phyloP scores from a whole-genome alignment of 2,329 filamentous ascomycete species.

The Cordyceps cicadae region DNA sequence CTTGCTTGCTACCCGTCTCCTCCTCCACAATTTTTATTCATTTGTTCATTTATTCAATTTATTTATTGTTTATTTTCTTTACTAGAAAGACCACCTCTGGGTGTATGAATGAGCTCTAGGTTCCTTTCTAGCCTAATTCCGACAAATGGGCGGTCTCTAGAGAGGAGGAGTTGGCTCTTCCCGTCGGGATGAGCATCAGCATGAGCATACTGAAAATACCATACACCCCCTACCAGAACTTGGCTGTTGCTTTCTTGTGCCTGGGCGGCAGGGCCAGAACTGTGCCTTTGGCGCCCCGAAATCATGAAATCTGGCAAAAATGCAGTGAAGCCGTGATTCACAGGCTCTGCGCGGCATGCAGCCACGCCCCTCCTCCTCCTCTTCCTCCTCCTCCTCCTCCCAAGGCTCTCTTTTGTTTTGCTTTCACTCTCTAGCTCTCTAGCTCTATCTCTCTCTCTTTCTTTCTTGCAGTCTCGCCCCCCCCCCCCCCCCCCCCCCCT shows the following conservation, averaged over 20 bases:
- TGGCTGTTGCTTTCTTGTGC: background rate
- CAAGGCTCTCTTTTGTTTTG: too few species aligned
- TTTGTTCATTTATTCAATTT: background rate
- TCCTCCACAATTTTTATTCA: background rate
- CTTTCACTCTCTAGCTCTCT: too few species aligned
- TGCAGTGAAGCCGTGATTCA: background rate
- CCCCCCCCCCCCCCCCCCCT: too few species aligned
- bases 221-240: background rate
- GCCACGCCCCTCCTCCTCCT: background rate
- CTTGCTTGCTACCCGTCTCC: slow-evolving; percentile 8
- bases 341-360: background rate
- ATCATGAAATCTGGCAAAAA: background rate
- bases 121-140: background rate
- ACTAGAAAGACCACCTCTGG: background rate
- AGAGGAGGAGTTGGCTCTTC: background rate
- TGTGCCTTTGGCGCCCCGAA: background rate
- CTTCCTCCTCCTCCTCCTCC: too few species aligned
- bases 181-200: slow-evolving; percentile 5
- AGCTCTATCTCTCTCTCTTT: too few species aligned
- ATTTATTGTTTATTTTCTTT: background rate
- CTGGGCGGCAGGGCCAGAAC: background rate
- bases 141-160: slow-evolving; percentile 3
- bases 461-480: too few species aligned
- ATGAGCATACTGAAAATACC: too few species aligned
- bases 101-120: background rate